Percentiles rank a stretch among this genome's conserved stretches.
Evolutionary conservation across 805 yeast species (phyloP).

Genomic region (Lipomyces spencermartinsiae): DNA sequence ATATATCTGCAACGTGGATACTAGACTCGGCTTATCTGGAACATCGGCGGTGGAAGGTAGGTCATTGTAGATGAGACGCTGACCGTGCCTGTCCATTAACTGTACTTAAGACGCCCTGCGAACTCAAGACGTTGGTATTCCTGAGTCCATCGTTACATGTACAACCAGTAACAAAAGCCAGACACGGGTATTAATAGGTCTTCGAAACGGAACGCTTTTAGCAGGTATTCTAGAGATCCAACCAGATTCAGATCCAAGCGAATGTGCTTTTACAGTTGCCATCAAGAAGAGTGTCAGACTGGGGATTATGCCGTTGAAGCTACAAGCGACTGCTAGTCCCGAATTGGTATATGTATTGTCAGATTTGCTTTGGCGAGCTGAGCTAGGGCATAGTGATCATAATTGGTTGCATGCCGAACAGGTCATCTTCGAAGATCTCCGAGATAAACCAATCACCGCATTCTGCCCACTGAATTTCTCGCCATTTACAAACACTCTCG

Average conservation of each 20-base stretch:
- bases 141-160: constrained; percentile 10
- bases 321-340: constrained; percentile 10
- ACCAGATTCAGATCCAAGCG: background rate
- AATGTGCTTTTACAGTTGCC: background rate
- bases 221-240: background rate
- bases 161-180: background rate
- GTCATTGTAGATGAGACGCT: background rate
- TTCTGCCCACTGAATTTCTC: background rate
- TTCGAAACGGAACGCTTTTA: constrained; percentile 24
- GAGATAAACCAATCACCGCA: constrained; percentile 1
- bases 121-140: constrained; percentile 11
- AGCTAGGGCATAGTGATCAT: background rate
- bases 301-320: constrained; percentile 26
- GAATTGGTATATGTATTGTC: constrained; percentile 22
- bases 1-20: background rate
- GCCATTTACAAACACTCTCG: background rate
- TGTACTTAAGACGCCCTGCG: background rate
- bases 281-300: constrained; percentile 12
- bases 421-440: constrained; percentile 21
- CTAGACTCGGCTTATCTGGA: constrained; percentile 1
- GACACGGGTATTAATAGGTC: constrained; percentile 19
- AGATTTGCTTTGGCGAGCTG: constrained; percentile 22
- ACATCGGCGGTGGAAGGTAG: background rate
- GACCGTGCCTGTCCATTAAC: background rate
- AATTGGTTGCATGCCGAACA: constrained; percentile 17